phyloP scores from a whole-genome alignment of 176 grass and related monocot species.

The Hordeum marinum region DNA sequence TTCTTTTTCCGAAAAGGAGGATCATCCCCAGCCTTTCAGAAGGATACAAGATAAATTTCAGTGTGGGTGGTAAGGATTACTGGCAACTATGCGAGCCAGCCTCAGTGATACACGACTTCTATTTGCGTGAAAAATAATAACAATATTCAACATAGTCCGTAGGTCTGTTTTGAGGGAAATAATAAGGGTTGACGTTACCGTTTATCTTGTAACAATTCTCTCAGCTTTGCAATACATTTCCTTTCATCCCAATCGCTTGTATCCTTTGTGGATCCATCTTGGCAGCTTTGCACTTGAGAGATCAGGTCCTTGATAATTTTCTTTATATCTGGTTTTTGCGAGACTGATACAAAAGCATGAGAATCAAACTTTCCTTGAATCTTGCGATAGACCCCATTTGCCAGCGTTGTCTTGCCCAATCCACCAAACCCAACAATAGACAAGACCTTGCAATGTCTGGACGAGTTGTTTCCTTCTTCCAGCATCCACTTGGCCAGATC shows the following conservation, averaged over 20 bases:
- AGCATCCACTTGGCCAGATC: too few species aligned
- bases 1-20: too few species aligned
- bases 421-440: too few species aligned
- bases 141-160: too few species aligned
- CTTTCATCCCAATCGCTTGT: background rate
- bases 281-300: background rate
- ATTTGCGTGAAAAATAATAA: too few species aligned
- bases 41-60: too few species aligned
- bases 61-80: too few species aligned
- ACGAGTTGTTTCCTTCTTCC: too few species aligned
- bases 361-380: background rate
- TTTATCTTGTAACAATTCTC: background rate
- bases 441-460: too few species aligned
- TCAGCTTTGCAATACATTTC: background rate
- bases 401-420: background rate
- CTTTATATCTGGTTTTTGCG: background rate
- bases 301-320: background rate
- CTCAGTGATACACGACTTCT: too few species aligned
- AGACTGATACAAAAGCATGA: background rate
- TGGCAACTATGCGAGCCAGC: too few species aligned
- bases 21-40: too few species aligned
- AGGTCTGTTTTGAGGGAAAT: background rate
- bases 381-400: background rate
- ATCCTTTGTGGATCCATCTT: background rate
- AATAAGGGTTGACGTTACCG: background rate